Conservation (phyloP, 1,284 basidiomycete genomes). For the Ceratobasidium sp. region DNA sequence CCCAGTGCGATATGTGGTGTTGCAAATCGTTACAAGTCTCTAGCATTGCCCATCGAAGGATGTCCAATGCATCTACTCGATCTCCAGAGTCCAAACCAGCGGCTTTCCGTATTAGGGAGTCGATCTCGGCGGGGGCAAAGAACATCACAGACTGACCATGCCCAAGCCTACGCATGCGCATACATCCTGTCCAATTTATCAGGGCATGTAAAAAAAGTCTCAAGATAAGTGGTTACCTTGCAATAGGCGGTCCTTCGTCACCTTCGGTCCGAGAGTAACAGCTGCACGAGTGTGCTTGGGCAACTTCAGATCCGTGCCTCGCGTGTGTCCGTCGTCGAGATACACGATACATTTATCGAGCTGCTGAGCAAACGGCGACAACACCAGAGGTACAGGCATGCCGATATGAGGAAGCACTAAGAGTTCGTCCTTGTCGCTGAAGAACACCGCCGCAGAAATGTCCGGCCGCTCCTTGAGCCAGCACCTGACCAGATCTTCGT, state of each 20-base stretch:
- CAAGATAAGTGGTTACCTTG: slow-evolving; percentile 61
- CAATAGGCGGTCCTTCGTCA: slow-evolving; percentile 68
- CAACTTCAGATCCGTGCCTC: slow-evolving; percentile 69
- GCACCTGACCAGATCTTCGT: slow-evolving; percentile 58
- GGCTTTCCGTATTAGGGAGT: slow-evolving; percentile 58
- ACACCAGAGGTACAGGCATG: slow-evolving; percentile 58
- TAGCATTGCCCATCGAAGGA: slow-evolving; percentile 43
- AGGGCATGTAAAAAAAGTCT: slow-evolving; percentile 48
- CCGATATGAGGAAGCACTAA: slow-evolving; percentile 62
- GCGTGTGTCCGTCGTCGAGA: slow-evolving; percentile 70
- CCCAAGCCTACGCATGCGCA: slow-evolving; percentile 68
- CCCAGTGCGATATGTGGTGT: slow-evolving; percentile 40
- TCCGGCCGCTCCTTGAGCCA: slow-evolving; percentile 60
- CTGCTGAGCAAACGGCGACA: slow-evolving; percentile 62
- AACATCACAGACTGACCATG: slow-evolving; percentile 66
- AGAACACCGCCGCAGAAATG: slow-evolving; percentile 64
- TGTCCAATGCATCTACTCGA: slow-evolving; percentile 2
- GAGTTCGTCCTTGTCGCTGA: slow-evolving; percentile 63
- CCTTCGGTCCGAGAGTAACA: slow-evolving; percentile 67
- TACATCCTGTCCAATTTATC: slow-evolving; percentile 58
- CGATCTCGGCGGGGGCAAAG: slow-evolving; percentile 65
- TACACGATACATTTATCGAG: slow-evolving; percentile 66
- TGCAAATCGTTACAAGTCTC: slow-evolving; percentile 42
- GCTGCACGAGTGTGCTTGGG: slow-evolving; percentile 63
- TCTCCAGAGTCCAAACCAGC: background rate